Percentiles rank a stretch among this genome's conserved stretches.
Conservation (phyloP, 306 rosid genomes). For the Styphnolobium japonicum region DNA sequence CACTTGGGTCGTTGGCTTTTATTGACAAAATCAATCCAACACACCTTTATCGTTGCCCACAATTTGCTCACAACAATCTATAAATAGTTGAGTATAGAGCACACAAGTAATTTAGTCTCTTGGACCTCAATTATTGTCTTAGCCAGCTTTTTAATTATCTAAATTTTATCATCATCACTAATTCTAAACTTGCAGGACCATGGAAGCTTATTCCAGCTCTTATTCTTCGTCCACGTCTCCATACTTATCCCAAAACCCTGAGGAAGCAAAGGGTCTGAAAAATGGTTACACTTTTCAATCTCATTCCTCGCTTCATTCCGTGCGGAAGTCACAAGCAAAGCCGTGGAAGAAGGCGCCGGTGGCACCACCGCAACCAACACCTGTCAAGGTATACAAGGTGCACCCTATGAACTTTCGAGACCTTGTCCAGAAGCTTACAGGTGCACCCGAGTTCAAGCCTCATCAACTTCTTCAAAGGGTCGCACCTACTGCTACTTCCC, state of each 20-base stretch:
- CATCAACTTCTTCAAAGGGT: constrained; percentile 25
- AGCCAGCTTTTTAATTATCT: not conserved
- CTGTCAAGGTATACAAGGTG: constrained; percentile 63
- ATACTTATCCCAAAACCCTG: not conserved
- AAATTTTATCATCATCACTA: not conserved
- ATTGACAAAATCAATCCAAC: constrained; percentile 16
- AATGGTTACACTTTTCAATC: not conserved
- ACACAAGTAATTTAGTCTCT: not conserved
- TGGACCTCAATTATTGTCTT: not conserved
- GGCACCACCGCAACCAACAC: constrained; percentile 54
- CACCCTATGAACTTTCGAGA: constrained; percentile 70
- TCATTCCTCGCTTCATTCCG: constrained; percentile 38
- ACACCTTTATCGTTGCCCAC: not conserved
- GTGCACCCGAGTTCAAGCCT: constrained; percentile 52
- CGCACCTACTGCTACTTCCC: constrained; percentile 25
- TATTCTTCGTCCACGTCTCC: constrained; percentile 34
- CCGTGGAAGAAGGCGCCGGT: constrained; percentile 59
- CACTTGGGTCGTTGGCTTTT: constrained; percentile 29
- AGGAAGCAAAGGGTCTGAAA: not conserved
- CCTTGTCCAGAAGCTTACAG: constrained; percentile 76
- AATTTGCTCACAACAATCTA: constrained; percentile 18
- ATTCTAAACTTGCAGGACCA: not conserved
- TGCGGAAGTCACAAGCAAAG: constrained; percentile 49
- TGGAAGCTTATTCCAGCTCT: constrained; percentile 46
- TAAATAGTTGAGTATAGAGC: constrained; percentile 22